These are phyloP conservation scores for Leccinum subgranulosum DNA, from an alignment of 768 basidiomycete genomes.

Conservation along the genomic window DNA sequence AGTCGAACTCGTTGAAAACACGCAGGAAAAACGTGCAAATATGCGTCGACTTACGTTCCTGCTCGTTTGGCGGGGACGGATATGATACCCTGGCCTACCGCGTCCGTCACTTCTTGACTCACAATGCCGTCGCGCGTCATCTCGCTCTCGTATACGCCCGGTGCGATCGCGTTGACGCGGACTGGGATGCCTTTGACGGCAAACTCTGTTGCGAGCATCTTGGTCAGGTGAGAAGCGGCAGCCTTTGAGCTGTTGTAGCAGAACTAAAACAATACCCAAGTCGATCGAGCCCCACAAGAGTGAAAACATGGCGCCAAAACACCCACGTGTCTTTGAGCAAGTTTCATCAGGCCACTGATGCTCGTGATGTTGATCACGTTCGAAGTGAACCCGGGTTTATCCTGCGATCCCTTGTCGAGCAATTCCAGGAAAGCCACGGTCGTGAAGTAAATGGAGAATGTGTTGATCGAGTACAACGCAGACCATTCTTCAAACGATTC, in stretches of 20 bases:
- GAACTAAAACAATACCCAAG: constrained; percentile 45
- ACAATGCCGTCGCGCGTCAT: constrained; percentile 59
- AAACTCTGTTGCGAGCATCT: constrained; percentile 72
- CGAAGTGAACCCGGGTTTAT: constrained; percentile 54
- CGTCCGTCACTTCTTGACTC: constrained; percentile 45
- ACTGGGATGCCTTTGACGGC: constrained; percentile 65
- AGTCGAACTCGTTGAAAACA: not conserved
- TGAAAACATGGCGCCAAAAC: not conserved
- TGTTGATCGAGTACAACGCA: constrained; percentile 61
- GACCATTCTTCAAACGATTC: constrained; percentile 65
- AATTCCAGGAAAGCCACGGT: constrained; percentile 75
- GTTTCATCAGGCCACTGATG: constrained; percentile 66
- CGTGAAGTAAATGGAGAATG: constrained; percentile 74
- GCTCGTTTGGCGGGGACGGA: constrained; percentile 60
- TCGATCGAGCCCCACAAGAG: not conserved
- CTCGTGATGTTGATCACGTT: constrained; percentile 76
- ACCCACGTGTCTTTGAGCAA: constrained; percentile 77
- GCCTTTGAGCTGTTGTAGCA: constrained; percentile 81
- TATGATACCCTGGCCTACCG: constrained; percentile 54
- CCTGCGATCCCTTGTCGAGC: constrained; percentile 67
- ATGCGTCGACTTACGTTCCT: constrained; percentile 57
- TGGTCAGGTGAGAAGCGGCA: constrained; percentile 73
- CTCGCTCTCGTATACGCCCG: constrained; percentile 74
- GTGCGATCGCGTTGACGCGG: constrained; percentile 72
- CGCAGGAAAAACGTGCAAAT: not conserved